Evolutionary conservation across 2,329 filamentous ascomycete species (phyloP), one percentile per base, ranked within the genome.

Genomic region (Sphaerulina musiva): DNA sequence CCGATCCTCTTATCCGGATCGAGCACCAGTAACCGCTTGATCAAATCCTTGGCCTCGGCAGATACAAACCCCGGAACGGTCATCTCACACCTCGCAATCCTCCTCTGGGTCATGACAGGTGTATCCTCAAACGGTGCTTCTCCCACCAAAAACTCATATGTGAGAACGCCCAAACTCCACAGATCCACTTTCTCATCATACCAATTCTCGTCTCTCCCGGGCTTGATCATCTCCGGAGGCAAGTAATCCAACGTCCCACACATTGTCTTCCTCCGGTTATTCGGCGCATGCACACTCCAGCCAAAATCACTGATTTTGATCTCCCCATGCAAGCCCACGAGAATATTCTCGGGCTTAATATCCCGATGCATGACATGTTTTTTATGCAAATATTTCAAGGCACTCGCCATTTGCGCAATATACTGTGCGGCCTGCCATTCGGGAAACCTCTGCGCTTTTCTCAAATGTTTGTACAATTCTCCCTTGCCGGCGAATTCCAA

Each of bases 271-370:
- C 93, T 81, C 63, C 93, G 79, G 74, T 92, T 95, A 73, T 95
- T 96, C 29, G 93, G 93, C 4, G 93, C 93, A 72, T 98, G 93
- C 3, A 97, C 93, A 69, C 88, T 95, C 93, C 93, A 98, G 47
- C 93, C 92, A 68, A 97, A 98, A 72, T 98, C 93, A 4, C 89
- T 95, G 67, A 98, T 91, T 74, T 98, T 98, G 75, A 98, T 91
- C 77, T 98, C 93, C 62, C 91, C 93, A 69, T 97, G 92, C 56
- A 97, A 90, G 11, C 92, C 92, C 31, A 97, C 86, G 20, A 97
- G 80, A 60, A 97, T 97, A 67, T 97, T 97, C 74, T 97, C 91
- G 2, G 91, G 91, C 77, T 97, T 97, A 75, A 97, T 97, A 66
- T 97, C 91, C 55, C 91, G 82, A 73, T 97, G 92, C 76, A 97